Conservation (phyloP, 306 rosid species). For the Mimosa bimucronata region DNA sequence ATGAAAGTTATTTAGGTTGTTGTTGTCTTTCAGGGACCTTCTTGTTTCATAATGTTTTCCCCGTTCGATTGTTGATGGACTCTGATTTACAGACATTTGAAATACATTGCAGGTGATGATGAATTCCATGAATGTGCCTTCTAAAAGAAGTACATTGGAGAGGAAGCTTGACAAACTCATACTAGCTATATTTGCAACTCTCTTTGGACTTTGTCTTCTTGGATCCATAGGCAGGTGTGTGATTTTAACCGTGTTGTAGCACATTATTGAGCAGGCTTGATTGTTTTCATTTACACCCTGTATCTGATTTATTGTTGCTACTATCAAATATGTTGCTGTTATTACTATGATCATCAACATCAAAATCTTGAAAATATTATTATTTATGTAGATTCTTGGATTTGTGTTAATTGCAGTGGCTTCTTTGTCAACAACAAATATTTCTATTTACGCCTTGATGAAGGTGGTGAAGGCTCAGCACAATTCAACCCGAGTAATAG, state of each 20-base stretch:
- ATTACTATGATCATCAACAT: background rate
- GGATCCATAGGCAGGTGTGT: constrained; percentile 91
- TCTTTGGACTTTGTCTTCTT: constrained; percentile 77
- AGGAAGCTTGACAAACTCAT: constrained; percentile 97
- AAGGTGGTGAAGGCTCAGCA: constrained; percentile 54
- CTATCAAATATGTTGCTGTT: background rate
- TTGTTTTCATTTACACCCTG: constrained; percentile 12
- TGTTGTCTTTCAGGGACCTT: no score
- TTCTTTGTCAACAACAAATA: constrained; percentile 69
- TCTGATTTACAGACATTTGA: constrained; percentile 31
- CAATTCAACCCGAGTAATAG: constrained; percentile 83
- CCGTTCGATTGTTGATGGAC: background rate
- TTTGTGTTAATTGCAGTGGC: constrained; percentile 61
- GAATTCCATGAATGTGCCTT: constrained; percentile 98
- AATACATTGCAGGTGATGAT: constrained; percentile 85
- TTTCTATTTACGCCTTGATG: constrained; percentile 76
- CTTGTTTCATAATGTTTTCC: background rate
- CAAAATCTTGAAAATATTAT: background rate
- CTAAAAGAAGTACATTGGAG: constrained; percentile 97
- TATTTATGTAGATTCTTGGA: constrained; percentile 30
- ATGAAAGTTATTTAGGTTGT: no score
- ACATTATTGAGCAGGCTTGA: background rate
- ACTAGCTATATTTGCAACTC: constrained; percentile 71
- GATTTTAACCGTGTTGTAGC: constrained; percentile 41
- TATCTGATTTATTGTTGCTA: constrained; percentile 6